A percentile compares a stretch with the other conserved stretches of the same genome.
These are phyloP conservation scores for Clavispora vitiphila DNA, from an alignment of 805 yeast species.

Conservation along the genomic window DNA sequence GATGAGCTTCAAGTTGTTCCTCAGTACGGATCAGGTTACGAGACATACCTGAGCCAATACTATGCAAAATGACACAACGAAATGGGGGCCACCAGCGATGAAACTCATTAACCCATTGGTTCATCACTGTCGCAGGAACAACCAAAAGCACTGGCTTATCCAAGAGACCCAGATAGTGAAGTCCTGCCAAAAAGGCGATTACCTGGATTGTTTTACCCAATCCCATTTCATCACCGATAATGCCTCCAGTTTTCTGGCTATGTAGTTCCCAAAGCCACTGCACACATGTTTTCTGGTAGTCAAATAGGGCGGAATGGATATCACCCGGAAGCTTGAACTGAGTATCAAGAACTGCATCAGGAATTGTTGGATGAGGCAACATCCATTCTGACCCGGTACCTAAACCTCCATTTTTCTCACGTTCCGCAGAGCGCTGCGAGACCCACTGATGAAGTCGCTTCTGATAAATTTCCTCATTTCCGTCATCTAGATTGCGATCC, in stretches of 20 bases:
- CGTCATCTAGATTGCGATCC: conserved; percentile 64
- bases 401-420: conserved; percentile 17
- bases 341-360: conserved; percentile 71
- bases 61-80: conserved; percentile 78
- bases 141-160: conserved; percentile 79
- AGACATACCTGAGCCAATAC: conserved; percentile 85
- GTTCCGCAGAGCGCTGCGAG: conserved; percentile 36
- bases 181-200: conserved; percentile 83
- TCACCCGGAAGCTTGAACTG: conserved; percentile 84
- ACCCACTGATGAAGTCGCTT: conserved; percentile 60
- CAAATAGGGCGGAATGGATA: conserved; percentile 78
- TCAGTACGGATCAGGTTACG: conserved; percentile 25
- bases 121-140: conserved; percentile 94
- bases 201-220: conserved; percentile 93
- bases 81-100: conserved; percentile 99
- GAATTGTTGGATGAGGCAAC: conserved; percentile 68
- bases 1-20: conserved; percentile 45
- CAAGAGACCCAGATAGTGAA: conserved; percentile 74
- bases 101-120: conserved; percentile 95
- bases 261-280: conserved; percentile 97
- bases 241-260: conserved; percentile 87
- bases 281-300: conserved; percentile 93
- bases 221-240: conserved; percentile 98
- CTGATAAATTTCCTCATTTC: conserved; percentile 64
- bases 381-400: conserved; percentile 51